Base-by-base conservation (phyloP, 1,284 basidiomycete genomes). In the Cryptococcus neoformans region DNA sequence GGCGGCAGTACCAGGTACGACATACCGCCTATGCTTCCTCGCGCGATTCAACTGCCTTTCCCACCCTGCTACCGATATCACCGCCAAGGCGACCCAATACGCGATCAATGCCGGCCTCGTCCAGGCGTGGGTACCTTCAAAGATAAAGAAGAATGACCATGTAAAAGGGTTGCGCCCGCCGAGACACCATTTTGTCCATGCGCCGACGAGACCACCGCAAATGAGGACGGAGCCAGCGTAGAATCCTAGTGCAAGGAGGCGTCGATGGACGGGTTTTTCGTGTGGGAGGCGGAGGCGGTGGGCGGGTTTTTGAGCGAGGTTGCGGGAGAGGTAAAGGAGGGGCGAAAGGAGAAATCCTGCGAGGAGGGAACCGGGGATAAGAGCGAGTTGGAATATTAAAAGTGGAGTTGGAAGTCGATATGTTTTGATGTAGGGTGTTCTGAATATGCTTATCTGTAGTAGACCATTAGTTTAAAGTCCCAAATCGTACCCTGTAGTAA, bases 321-420 rank as follows among this genome's bases (percentile, higher is more conserved):
- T 87, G 0, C 96, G 85, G 12, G 93, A 96, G 14, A 98, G 83
- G 54, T 93, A 88, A 14, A 99, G 87, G 9, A 99, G 81, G 0
- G 96, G 96, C 0, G 92, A 92, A n/a, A 99, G 84, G 10, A 97
- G 80, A 76, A 97, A 92, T 5, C 96, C 96, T 12, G 88, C 87
- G 28, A 98, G 81, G 57, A 99, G 85, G 0, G 92, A 89, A 34
- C 96, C 96, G 8, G 90, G 90, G 49, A 99, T 89, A 40, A 99
- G 83, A 0, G 96, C 92, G 44, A 95, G 83, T 73, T 99, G 96
- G 75, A 93, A 95, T 49, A 89, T 85, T 49, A 99, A 82, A 10
- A 99, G 82, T 3, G 95, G 93, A 0, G 91, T 96, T 2, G 96
- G 94, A 1, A 93, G 81, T 39, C 96, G 87, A 73, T 92, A 97